Base-by-base conservation (phyloP, 1,284 basidiomycete genomes). In the Apiotrichum veenhuisii region DNA sequence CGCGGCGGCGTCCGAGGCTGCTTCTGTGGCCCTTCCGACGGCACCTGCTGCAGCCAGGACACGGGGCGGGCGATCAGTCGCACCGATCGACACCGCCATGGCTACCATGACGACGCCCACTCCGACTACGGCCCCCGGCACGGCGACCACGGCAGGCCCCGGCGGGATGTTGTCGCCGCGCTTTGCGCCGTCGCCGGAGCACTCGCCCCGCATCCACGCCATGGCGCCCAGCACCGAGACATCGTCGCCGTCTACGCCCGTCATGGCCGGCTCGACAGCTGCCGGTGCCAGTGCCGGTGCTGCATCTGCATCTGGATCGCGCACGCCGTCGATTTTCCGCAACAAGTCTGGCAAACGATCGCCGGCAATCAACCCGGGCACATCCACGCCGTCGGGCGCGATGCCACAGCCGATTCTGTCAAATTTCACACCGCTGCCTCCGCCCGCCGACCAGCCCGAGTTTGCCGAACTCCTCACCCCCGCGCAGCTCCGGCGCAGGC, bases 401-500 rank as follows among this genome's bases (percentile, higher is more conserved):
- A 20, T 57, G 5, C 62, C 51, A 1, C 23, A 26, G 5, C 54
- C 54, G 14, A 58, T 56, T 41, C 44, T 58, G 17, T 25, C 61
- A 17, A 54, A 52, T 2, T 38, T 47, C 17, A n/a, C 45, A 8
- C 45, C 55, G 9, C 50, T n/a, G 45, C 54, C n/a, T 34, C 51
- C 38, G 14, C 41, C 42, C 3, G 41, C 53, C 11, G 60, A 62
- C 26, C 55, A 67, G 50, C 71, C 71, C 7, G 63, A 74, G 55
- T 74, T 74, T 43, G 72, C 72, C 2, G 72, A 74, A 46, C 64
- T 71, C 5, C 64, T 74, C 43, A 74, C 72, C 0, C 72, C 72
- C 1, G 63, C 64, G 1, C 67, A 70, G 54, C 54, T 72, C 7
- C 61, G 68, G 11, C 54, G 58, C 23, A 57, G 59, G 43, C 55